Percentiles rank a stretch among this genome's conserved stretches.
Conservation (phyloP, 306 rosid species). For the Cicer cuneatum region DNA sequence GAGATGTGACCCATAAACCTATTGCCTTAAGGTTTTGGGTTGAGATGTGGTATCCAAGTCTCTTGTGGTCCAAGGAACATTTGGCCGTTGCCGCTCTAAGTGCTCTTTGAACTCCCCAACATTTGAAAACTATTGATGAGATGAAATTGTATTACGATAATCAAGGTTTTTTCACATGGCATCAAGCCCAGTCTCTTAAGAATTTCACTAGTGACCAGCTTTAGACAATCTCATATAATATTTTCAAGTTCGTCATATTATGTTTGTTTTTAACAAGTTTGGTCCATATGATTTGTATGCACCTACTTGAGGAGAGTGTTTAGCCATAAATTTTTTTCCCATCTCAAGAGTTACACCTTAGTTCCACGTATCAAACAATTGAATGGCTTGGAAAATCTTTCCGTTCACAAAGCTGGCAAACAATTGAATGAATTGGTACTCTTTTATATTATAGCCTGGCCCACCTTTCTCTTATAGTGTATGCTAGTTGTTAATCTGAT, state of each 20-base stretch:
- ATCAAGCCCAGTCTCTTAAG: not conserved
- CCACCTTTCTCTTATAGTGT: slow-evolving; percentile 7
- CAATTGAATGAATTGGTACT: no score
- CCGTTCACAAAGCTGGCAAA: slow-evolving; percentile 12
- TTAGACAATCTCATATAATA: not conserved
- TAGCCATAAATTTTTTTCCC: not conserved
- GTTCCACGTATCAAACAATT: slow-evolving; percentile 31
- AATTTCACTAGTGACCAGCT: not conserved
- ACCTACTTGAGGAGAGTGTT: not conserved
- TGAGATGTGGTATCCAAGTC: no score
- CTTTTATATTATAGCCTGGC: not conserved
- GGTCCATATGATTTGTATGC: not conserved
- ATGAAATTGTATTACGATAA: not conserved
- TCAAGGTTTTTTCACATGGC: not conserved
- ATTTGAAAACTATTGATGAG: slow-evolving; percentile 1
- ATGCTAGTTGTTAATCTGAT: slow-evolving; percentile 15
- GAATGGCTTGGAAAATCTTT: slow-evolving; percentile 32
- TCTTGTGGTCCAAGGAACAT: no score
- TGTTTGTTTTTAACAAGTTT: not conserved
- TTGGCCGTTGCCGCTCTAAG: no score
- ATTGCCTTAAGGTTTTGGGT: no score
- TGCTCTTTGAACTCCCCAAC: no score
- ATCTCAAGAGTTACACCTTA: slow-evolving; percentile 2
- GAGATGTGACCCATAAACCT: no score
- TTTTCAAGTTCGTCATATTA: not conserved